These are phyloP conservation scores for Podospora anserina DNA, from an alignment of 495 filamentous ascomycete species.

Conservation along the genomic window DNA sequence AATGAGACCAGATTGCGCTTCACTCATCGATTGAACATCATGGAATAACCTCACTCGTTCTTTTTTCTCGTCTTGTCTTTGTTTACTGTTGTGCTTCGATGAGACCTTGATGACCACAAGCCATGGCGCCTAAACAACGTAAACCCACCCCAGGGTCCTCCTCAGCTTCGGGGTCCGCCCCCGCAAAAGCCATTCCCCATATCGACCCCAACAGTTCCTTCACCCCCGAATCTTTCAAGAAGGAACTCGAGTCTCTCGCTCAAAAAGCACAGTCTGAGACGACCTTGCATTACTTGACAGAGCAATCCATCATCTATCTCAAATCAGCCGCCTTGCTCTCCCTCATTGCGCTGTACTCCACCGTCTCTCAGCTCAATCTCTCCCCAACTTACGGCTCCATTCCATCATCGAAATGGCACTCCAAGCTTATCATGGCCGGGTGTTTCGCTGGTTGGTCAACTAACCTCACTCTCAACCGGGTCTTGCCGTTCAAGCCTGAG, in stretches of 20 bases:
- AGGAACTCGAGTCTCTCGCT: constrained; percentile 49
- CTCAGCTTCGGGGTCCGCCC: neutral
- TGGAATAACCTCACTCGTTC: constrained; percentile 10
- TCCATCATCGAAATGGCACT: constrained; percentile 68
- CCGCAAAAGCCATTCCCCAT: neutral
- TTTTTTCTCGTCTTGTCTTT: neutral
- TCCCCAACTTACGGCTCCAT: constrained; percentile 85
- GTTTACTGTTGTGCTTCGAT: neutral
- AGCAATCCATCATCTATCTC: constrained; percentile 42
- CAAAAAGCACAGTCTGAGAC: constrained; percentile 50
- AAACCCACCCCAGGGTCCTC: neutral
- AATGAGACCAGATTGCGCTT: constrained; percentile 25
- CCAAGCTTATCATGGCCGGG: constrained; percentile 58
- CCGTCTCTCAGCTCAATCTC: constrained; percentile 68
- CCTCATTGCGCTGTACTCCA: constrained; percentile 69
- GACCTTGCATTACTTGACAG: constrained; percentile 30
- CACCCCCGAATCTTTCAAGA: constrained; percentile 50
- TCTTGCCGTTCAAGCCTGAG: constrained; percentile 50
- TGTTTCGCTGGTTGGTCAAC: constrained; percentile 61
- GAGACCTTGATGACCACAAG: neutral
- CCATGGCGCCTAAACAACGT: constrained; percentile 19
- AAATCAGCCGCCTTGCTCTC: constrained; percentile 50
- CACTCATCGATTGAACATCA: neutral
- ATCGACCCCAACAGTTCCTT: constrained; percentile 29
- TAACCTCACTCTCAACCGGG: constrained; percentile 49